Evolutionary conservation across 129 eudicot species (phyloP), one percentile per base, ranked within the genome.

Genomic region (Arctium lappa): DNA sequence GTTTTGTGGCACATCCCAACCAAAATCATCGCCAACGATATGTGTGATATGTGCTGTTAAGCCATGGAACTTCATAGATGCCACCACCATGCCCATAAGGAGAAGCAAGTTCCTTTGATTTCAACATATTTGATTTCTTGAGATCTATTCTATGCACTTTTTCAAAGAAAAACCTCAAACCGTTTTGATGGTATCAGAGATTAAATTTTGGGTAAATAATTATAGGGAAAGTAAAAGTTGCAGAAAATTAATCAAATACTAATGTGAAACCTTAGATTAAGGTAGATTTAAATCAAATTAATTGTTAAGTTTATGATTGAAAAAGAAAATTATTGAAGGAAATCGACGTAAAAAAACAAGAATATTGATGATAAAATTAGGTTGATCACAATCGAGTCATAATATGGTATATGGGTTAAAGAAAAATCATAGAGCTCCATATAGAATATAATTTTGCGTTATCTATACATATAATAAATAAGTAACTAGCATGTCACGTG

Each of bases 1-100:
- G 2, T 32, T 72, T 36, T 79, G 81, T 1, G 97, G 93, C 18
- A 88, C 81, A 7, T 0, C 42, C 97, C 97, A 92, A 15, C 88
- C 90, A 37, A 40, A 3, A 3, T 44, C 18, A 72, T 75, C 91
- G 0, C 90, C 91, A 3, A 91, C 93, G 0, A 32, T 68, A 53
- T 88, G 87, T 5, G 85, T 81, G 42, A 82, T 88, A 63, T 89
- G 90, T 31, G 93, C 96, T 34, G 4, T 31, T 2, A 89, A 68
- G 66, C 77, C 75, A 3, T 83, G 82, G 12, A 82, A 38, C 75
- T 68, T 77, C 71, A 80, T 18, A 65, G 87, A 78, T 31, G 77
- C 87, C 40, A 81, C 53, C 66, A 77, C 73, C 53, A 82, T n/a
- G 6, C 18, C 70, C 42, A 76, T 36, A n/a, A 83, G 18, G 56